Base-by-base conservation (phyloP, 345 rosid genomes). In the Moricandia arvensis region DNA sequence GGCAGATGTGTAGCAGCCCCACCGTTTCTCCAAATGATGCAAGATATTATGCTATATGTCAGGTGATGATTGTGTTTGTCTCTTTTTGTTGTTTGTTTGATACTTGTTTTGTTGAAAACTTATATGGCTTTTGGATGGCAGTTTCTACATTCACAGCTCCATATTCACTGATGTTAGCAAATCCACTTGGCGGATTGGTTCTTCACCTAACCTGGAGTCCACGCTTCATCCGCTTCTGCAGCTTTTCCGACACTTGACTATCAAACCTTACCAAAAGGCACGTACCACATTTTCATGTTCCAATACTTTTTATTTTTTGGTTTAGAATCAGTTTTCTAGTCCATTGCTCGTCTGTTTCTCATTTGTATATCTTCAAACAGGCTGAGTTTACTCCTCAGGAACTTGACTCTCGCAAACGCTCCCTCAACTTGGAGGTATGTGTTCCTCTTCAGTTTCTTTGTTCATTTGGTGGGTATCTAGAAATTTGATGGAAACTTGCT, bases 1-100 rank as follows among this genome's bases (percentile, higher is more conserved):
- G 88, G 86, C 15, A 75, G 85, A 47, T 84, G 87, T 67, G 67
- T 84, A 58, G 86, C 81, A 10, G 87, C 86, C 4, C 87, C 88
- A 8, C n/a, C 67, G 11, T 34, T 10, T 60, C 87, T 86, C 60
- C 74, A 64, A 16, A 77, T 84, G 72, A 83, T 82, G 86, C 85
- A 84, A 71, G 87, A 84, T 54, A 81, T 87, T 34, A 75, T 81
- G 76, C 30, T 87, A 68, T 87, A 85, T 76, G 85, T 85, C 58
- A 80, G 82, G 80, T 75, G 38, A 70, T 5, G 15, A 68, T 64
- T 2, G 9, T 11, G 26, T 33, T 4, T 6, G 29, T 10, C 58
- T 58, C 21, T 34, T 13, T 55, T 13, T 21, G 33, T 68, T 68
- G 24, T 5, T 43, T 16, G 45, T 26, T 4, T 33, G 35, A 33